Base-by-base conservation (phyloP, 345 rosid species). In the Bruguiera parviflora region DNA sequence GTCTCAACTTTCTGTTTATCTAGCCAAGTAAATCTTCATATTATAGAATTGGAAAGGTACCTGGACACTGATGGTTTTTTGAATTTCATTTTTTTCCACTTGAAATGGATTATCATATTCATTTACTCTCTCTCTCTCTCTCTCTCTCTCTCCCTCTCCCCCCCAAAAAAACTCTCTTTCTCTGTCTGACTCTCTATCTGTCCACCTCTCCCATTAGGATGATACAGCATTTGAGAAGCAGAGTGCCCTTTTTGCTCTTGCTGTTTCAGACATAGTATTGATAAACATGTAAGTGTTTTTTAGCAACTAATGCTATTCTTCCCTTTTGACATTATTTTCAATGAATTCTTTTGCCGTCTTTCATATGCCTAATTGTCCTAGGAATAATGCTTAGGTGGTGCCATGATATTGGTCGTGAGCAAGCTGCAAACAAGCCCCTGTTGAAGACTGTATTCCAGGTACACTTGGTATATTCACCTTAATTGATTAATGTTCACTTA, bases 181-280 rank as follows among this genome's bases (percentile, higher is more conserved):
- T 11, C 46, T 39, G 49, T 43, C 16, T 43, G 49, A 43, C 5
- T 43, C 5, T 43, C 49, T 43, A 13, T 13, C 49, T 43, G 49
- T 43, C 18, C 49, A 43, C 5, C 63, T 69, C 35, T 64, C 61
- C 5, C 77, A 37, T 70, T 80, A 96, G 98, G 99, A 96, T 73
- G 98, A 96, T 80, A 96, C 99, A 55, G 90, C 99, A 43, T 96
- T 96, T 74, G 99, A 96, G 88, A 96, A 96, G 85, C 99, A 96
- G 77, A 96, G 99, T 83, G 96, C 99, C 57, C 98, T 96, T 63
- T 96, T 95, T 77, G 98, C 99, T 53, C 89, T 96, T 67, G 99
- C 99, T 43, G 96, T 96, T 74, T 96, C 99, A 62, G 99, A 96
- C 84, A 90, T 96, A 56, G 97, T 96, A 71, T 88, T 96, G 77